phyloP scores from a whole-genome alignment of 1,139 yeast species.

The Geotrichum cucujoidarum region DNA sequence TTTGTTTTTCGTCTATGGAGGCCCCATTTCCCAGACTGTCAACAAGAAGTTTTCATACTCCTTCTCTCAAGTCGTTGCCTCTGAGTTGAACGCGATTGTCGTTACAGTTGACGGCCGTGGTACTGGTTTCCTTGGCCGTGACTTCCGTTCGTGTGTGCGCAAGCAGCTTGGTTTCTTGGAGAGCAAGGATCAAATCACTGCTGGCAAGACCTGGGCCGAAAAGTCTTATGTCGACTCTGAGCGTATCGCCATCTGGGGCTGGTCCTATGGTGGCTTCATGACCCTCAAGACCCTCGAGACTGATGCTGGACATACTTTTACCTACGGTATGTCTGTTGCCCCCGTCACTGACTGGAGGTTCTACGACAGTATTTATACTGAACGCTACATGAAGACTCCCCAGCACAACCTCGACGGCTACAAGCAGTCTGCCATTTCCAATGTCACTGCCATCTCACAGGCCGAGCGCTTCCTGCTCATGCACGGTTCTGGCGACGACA shows the following conservation, averaged over 20 bases:
- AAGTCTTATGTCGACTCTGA: constrained; percentile 52
- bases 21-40: constrained; percentile 85
- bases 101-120: constrained; percentile 91
- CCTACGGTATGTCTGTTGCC: constrained; percentile 82
- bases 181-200: constrained; percentile 69
- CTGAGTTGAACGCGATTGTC: constrained; percentile 67
- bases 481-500: constrained; percentile 98
- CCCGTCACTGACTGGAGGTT: constrained; percentile 81
- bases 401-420: constrained; percentile 52
- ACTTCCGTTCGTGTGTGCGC: constrained; percentile 60
- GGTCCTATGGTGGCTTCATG: constrained; percentile 85
- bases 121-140: constrained; percentile 86
- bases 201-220: constrained; percentile 57
- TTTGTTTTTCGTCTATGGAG: constrained; percentile 82
- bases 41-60: constrained; percentile 51
- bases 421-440: constrained; percentile 41
- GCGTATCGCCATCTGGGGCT: constrained; percentile 90
- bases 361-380: constrained; percentile 83
- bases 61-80: constrained; percentile 66
- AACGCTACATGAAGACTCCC: constrained; percentile 80
- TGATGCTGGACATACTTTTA: constrained; percentile 63
- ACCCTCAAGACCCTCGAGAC: constrained; percentile 71
- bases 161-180: constrained; percentile 80
- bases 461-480: constrained; percentile 69
- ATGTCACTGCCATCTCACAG: constrained; percentile 47